Conservation (phyloP, 176 grass and related monocot species). For the Saccharum spontaneum region DNA sequence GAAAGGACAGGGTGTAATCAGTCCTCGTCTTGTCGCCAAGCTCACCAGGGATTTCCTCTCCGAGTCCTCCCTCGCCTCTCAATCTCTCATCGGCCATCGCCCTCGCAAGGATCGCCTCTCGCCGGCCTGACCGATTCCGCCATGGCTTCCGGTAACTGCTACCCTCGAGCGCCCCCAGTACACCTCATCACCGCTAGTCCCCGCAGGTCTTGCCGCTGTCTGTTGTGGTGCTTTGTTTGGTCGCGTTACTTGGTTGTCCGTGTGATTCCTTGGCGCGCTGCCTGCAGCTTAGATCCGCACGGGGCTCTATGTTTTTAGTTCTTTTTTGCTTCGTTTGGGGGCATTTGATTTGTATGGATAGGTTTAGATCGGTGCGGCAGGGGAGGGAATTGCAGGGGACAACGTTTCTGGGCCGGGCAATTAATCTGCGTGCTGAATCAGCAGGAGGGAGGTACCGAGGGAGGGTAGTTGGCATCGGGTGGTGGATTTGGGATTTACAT, state of each 20-base stretch:
- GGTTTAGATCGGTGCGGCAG: conserved; percentile 4
- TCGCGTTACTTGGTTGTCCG: neutral
- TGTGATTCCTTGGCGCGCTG: neutral
- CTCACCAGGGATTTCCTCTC: conserved; percentile 31
- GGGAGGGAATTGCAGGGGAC: neutral
- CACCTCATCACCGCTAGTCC: neutral
- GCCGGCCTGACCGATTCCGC: neutral
- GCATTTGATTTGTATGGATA: too few species aligned
- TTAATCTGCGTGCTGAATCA: neutral
- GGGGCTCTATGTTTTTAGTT: neutral
- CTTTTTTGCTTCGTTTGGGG: neutral
- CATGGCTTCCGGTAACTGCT: conserved; percentile 48
- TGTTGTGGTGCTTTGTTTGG: neutral
- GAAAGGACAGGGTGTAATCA: too few species aligned
- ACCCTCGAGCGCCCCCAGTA: neutral
- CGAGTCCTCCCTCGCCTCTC: neutral
- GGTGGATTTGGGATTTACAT: neutral
- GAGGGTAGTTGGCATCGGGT: neutral
- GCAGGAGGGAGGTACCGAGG: neutral
- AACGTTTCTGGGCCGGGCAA: neutral
- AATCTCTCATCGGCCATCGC: neutral
- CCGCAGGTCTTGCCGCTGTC: neutral
- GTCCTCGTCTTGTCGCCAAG: conserved; percentile 30
- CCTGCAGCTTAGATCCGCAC: conserved; percentile 31
- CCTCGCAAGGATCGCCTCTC: neutral